These are phyloP conservation scores for Trichoderma sp. DNA, from an alignment of 2,329 filamentous ascomycete genomes.

Conservation along the genomic window DNA sequence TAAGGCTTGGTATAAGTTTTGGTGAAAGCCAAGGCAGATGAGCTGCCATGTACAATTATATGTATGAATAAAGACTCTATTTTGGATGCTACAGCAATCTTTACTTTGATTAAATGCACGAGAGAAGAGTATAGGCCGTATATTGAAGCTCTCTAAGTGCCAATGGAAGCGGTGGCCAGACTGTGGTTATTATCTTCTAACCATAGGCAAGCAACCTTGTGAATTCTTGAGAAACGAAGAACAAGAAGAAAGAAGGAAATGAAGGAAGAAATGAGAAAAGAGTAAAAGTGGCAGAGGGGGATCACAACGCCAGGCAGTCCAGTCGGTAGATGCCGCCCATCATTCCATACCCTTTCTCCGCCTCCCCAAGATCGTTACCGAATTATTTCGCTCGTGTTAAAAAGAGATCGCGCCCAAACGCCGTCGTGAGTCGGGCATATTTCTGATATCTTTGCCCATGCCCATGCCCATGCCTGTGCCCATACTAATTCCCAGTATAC, in stretches of 20 bases:
- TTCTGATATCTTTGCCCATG: neutral
- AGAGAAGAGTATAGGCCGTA: neutral
- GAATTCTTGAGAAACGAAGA: neutral
- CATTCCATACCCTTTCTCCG: neutral
- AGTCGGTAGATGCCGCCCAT: neutral
- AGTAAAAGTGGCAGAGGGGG: neutral
- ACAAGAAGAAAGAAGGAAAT: neutral
- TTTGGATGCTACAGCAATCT: neutral
- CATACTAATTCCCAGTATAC: neutral
- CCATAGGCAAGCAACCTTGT: neutral
- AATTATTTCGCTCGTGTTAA: neutral
- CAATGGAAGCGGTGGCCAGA: neutral
- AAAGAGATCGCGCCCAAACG: neutral
- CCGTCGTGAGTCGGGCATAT: neutral
- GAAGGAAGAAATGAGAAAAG: neutral
- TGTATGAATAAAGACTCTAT: neutral
- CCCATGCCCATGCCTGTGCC: neutral
- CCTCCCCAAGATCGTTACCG: neutral
- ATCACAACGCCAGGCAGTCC: neutral
- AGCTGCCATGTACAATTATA: constrained; percentile 22
- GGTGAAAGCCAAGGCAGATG: constrained; percentile 38
- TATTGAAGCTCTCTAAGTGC: neutral
- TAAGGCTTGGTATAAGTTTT: constrained; percentile 56
- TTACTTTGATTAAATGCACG: neutral
- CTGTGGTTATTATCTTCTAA: neutral